Conservation (phyloP, 2,329 filamentous ascomycete genomes). For the Cladosporium phlei region DNA sequence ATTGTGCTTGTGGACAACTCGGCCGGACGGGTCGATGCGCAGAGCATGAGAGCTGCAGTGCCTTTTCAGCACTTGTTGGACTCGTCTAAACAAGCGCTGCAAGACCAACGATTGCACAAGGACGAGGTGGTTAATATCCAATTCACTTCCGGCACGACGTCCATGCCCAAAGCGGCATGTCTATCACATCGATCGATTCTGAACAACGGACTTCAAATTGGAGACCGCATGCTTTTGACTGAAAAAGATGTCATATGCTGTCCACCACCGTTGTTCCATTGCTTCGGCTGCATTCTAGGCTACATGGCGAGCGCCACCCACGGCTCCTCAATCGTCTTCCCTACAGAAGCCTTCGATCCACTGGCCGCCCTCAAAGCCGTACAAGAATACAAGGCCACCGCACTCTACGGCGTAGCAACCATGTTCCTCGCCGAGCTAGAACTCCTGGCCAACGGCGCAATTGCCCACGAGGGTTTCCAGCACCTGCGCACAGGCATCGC, state of each 20-base stretch:
- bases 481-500: slow-evolving; percentile 83
- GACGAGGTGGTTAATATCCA: slow-evolving; percentile 87
- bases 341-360: slow-evolving; percentile 81
- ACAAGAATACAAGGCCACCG: slow-evolving; percentile 59
- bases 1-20: slow-evolving; percentile 80
- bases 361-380: slow-evolving; percentile 62
- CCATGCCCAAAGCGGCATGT: slow-evolving; percentile 80
- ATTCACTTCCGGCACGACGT: slow-evolving; percentile 95
- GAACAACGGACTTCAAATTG: slow-evolving; percentile 87
- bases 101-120: slow-evolving; percentile 47
- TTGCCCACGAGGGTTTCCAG: slow-evolving; percentile 52
- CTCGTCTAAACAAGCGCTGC: slow-evolving; percentile 36
- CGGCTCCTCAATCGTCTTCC: slow-evolving; percentile 77
- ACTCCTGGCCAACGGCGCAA: slow-evolving; percentile 48
- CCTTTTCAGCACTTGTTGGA: slow-evolving; percentile 44
- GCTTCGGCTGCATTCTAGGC: slow-evolving; percentile 87
- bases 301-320: slow-evolving; percentile 92
- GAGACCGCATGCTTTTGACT: slow-evolving; percentile 74
- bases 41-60: slow-evolving; percentile 40
- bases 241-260: slow-evolving; percentile 65
- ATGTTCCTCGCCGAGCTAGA: slow-evolving; percentile 93
- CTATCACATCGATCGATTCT: slow-evolving; percentile 80
- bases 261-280: slow-evolving; percentile 58
- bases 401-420: slow-evolving; percentile 83
- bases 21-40: slow-evolving; percentile 46